A percentile compares a stretch with the other conserved stretches of the same genome.
These are phyloP conservation scores for Tinospora cordifolia DNA, from an alignment of 164 flowering plant species.

Conservation along the genomic window DNA sequence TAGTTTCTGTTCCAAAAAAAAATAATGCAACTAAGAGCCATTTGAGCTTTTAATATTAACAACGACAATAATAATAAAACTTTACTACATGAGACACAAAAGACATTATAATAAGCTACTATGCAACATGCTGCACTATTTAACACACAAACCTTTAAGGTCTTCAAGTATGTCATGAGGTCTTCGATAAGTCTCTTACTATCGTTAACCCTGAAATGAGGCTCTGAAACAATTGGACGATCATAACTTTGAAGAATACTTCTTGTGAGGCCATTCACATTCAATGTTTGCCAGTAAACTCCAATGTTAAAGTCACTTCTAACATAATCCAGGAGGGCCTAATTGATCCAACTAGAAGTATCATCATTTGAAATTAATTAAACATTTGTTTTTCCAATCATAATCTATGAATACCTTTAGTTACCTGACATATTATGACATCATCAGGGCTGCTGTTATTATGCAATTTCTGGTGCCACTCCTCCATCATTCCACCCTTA, in stretches of 20 bases:
- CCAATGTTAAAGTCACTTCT: constrained; percentile 21
- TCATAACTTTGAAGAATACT: constrained; percentile 24
- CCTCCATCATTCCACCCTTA: constrained; percentile 35
- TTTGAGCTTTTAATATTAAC: too few species aligned
- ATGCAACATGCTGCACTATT: neutral
- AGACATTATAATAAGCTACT: neutral
- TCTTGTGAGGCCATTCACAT: constrained; percentile 19
- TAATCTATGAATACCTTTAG: constrained; percentile 6
- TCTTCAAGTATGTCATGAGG: constrained; percentile 27
- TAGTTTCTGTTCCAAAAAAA: too few species aligned
- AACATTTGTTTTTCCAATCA: neutral
- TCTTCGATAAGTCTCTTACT: constrained; percentile 24
- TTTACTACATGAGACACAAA: neutral
- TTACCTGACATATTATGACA: constrained; percentile 28
- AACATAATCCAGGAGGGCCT: constrained; percentile 28
- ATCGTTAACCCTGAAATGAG: constrained; percentile 19
- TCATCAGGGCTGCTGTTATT: constrained; percentile 30
- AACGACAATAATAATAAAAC: too few species aligned
- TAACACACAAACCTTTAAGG: constrained; percentile 22
- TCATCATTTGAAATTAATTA: neutral
- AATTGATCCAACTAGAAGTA: constrained; percentile 15
- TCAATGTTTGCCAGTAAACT: constrained; percentile 23
- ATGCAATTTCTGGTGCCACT: constrained; percentile 33
- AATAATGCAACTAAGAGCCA: too few species aligned
- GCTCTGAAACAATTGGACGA: constrained; percentile 28